Conservation (phyloP, 2,329 filamentous ascomycete species). For the Nemania bipapillata region DNA sequence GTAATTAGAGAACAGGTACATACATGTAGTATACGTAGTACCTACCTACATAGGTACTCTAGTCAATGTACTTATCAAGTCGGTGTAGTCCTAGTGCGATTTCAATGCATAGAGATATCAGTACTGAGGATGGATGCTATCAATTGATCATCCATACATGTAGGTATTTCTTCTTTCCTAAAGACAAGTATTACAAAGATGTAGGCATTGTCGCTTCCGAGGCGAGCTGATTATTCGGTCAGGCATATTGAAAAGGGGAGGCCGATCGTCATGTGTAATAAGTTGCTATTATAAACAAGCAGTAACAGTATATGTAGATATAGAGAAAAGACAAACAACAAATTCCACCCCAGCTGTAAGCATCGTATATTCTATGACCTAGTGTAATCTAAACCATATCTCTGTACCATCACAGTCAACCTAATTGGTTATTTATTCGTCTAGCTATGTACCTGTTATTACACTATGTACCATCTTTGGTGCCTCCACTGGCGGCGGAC, state of each 20-base stretch:
- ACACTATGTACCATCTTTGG: slow-evolving; percentile 28
- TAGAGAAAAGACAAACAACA: neutral
- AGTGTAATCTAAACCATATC: neutral
- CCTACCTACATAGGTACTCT: neutral
- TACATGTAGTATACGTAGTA: neutral
- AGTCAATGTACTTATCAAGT: slow-evolving; percentile 27
- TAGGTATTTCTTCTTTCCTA: slow-evolving; percentile 6
- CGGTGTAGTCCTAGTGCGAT: slow-evolving; percentile 39
- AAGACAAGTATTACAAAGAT: too few species aligned
- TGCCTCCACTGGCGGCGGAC: slow-evolving; percentile 25
- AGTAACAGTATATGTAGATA: neutral
- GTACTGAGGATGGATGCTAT: neutral
- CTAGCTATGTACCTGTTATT: slow-evolving; percentile 10
- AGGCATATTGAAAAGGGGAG: neutral
- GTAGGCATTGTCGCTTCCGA: neutral
- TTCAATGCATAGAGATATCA: slow-evolving; percentile 18
- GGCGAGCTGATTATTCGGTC: neutral
- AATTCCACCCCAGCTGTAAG: neutral
- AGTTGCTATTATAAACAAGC: slow-evolving; percentile 1
- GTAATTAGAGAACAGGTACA: neutral
- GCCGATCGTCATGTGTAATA: slow-evolving; percentile 1
- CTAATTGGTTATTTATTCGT: slow-evolving; percentile 30
- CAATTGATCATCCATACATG: too few species aligned
- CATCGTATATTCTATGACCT: slow-evolving; percentile 2
- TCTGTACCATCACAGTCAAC: slow-evolving; percentile 15